Conservation (phyloP, 2,329 filamentous ascomycete species). For the Penicillium sp. region DNA sequence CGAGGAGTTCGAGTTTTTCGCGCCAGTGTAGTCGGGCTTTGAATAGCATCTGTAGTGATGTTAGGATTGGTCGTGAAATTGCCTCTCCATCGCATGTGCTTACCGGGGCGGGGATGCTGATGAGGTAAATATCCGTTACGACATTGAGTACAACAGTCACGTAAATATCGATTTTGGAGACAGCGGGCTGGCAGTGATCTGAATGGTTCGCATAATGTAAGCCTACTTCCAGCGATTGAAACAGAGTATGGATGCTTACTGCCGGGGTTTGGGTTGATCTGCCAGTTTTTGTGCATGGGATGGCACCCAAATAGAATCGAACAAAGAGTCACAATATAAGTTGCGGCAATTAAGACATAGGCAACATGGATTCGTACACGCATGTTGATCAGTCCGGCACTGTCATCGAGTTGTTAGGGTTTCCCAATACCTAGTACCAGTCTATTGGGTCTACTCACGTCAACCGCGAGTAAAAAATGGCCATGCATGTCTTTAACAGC, state of each 20-base stretch:
- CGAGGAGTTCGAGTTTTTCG: constrained; percentile 54
- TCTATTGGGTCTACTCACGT: constrained; percentile 36
- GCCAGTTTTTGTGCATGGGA: constrained; percentile 58
- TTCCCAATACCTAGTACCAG: background rate
- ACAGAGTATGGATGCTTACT: constrained; percentile 37
- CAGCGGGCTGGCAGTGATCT: constrained; percentile 52
- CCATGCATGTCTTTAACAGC: constrained; percentile 57
- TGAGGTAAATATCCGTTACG: constrained; percentile 59
- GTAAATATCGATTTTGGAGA: constrained; percentile 54
- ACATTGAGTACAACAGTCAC: constrained; percentile 56
- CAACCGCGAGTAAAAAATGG: constrained; percentile 57
- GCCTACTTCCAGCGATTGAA: background rate
- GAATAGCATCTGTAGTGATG: constrained; percentile 51
- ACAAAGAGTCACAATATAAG: constrained; percentile 52
- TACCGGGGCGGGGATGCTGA: constrained; percentile 59
- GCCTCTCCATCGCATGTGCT: background rate
- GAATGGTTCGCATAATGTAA: constrained; percentile 8
- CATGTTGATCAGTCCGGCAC: constrained; percentile 43
- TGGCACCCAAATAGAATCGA: constrained; percentile 55
- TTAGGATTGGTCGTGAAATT: background rate
- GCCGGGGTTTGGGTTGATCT: constrained; percentile 60
- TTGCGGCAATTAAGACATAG: constrained; percentile 50
- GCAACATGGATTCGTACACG: constrained; percentile 51
- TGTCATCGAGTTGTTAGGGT: constrained; percentile 14
- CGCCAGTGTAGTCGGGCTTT: constrained; percentile 49